Percentiles rank a stretch among this genome's conserved stretches.
Conservation (phyloP, 805 yeast genomes). For the Monosporozyma solicola region DNA sequence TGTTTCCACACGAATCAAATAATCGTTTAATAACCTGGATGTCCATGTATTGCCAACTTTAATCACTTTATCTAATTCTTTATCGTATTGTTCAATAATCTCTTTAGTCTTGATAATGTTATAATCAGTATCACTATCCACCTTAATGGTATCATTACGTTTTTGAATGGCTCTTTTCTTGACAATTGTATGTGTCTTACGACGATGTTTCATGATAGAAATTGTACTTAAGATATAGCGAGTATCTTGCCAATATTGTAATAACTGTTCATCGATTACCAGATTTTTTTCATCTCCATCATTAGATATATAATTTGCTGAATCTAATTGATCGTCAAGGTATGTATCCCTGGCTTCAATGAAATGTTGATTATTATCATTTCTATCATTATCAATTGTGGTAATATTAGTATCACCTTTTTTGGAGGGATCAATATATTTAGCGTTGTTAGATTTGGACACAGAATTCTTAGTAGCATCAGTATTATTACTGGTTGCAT, state of each 20-base stretch:
- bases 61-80: constrained; percentile 22
- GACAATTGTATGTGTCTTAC: constrained; percentile 19
- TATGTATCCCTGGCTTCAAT: neutral
- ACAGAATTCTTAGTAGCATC: neutral
- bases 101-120: constrained; percentile 13
- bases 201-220: constrained; percentile 20
- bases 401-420: neutral
- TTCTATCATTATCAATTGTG: neutral
- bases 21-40: constrained; percentile 26
- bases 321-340: constrained; percentile 3
- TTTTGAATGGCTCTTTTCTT: constrained; percentile 13
- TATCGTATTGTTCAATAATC: constrained; percentile 15
- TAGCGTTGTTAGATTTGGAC: neutral
- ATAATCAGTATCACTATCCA: constrained; percentile 10
- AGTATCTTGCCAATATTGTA: constrained; percentile 20
- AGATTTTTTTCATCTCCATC: constrained; percentile 6
- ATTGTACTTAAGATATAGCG: constrained; percentile 20
- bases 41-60: constrained; percentile 27
- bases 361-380: neutral
- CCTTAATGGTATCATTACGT: constrained; percentile 10
- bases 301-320: constrained; percentile 4
- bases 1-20: constrained; percentile 50
- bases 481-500: neutral
- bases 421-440: neutral
- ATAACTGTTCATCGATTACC: constrained; percentile 17